Evolutionary conservation across 352 stramenopile species (phyloP).

Genomic region (Globisporangium nodosum): DNA sequence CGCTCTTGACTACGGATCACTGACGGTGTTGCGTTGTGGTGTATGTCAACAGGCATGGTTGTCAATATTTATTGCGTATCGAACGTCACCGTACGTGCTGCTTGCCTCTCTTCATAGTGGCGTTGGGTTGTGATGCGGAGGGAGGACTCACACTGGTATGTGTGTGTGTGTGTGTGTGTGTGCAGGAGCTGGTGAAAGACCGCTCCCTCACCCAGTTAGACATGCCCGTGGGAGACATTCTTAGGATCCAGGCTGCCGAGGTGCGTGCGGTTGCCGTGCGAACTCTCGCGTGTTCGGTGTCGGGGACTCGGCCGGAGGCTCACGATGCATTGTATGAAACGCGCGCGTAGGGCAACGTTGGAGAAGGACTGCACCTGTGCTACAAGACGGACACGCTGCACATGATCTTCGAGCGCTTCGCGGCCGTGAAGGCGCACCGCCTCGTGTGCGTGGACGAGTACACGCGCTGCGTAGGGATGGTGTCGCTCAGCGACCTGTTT

Average conservation of each 20-base stretch:
- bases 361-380: slow-evolving; percentile 79
- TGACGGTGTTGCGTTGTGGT: slow-evolving; percentile 8
- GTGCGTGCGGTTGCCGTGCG: slow-evolving; percentile 17
- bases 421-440: slow-evolving; percentile 79
- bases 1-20: background rate
- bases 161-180: background rate
- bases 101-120: background rate
- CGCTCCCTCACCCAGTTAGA: slow-evolving; percentile 86
- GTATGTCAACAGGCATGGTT: slow-evolving; percentile 51
- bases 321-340: background rate
- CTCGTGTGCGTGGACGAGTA: slow-evolving; percentile 86
- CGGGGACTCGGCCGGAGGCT: background rate
- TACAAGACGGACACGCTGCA: slow-evolving; percentile 88
- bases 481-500: slow-evolving; percentile 88
- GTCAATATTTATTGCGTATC: slow-evolving; percentile 92
- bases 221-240: slow-evolving; percentile 83
- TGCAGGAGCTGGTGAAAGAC: slow-evolving; percentile 82
- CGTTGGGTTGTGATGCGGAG: background rate
- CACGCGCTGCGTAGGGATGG: slow-evolving; percentile 72
- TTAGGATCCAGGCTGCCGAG: slow-evolving; percentile 82
- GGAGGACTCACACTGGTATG: background rate
- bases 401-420: slow-evolving; percentile 88
- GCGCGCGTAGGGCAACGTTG: slow-evolving; percentile 55
- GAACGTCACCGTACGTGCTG: slow-evolving; percentile 68
- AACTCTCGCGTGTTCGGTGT: background rate